A percentile compares a stretch with the other conserved stretches of the same genome.
phyloP scores from a whole-genome alignment of 2,329 filamentous ascomycete genomes.

The Colletotrichum viniferum region DNA sequence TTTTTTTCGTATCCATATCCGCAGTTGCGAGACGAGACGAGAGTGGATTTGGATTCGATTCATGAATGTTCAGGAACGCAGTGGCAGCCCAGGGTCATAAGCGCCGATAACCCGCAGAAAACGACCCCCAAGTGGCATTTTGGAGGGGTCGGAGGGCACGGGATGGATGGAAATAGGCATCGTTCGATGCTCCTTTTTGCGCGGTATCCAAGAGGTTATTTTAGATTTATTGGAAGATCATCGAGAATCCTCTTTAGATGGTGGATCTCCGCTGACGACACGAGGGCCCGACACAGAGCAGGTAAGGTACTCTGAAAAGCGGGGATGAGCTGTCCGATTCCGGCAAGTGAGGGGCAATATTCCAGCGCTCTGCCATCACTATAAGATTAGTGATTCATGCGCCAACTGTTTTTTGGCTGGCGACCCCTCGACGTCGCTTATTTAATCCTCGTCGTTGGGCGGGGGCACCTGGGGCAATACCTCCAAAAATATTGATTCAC shows the following conservation, averaged over 20 bases:
- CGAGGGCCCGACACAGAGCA: not conserved
- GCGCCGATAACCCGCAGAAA: not conserved
- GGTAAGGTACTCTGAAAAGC: not conserved
- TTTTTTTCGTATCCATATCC: not conserved
- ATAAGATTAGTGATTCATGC: conserved; percentile 19
- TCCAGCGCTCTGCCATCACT: not conserved
- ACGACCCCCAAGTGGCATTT: not conserved
- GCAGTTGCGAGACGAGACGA: not conserved
- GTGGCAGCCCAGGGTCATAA: not conserved
- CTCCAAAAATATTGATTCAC: conserved; percentile 18
- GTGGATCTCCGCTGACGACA: conserved; percentile 17
- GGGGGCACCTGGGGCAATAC: not conserved
- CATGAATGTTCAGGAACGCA: not conserved
- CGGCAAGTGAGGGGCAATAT: conserved; percentile 15
- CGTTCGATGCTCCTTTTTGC: conserved; percentile 1
- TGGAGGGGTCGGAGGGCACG: not conserved
- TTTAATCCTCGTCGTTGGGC: conserved; percentile 13
- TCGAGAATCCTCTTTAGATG: conserved; percentile 1
- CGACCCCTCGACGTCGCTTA: conserved; percentile 2
- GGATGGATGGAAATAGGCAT: conserved; percentile 1
- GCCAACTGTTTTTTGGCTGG: not conserved
- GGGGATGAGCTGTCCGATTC: not conserved
- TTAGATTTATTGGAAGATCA: conserved; percentile 20
- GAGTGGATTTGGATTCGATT: not conserved
- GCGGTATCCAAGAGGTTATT: conserved; percentile 13